Percentiles rank a stretch among this genome's conserved stretches.
phyloP scores from a whole-genome alignment of 345 rosid species.

The Dipteronia dyeriana region DNA sequence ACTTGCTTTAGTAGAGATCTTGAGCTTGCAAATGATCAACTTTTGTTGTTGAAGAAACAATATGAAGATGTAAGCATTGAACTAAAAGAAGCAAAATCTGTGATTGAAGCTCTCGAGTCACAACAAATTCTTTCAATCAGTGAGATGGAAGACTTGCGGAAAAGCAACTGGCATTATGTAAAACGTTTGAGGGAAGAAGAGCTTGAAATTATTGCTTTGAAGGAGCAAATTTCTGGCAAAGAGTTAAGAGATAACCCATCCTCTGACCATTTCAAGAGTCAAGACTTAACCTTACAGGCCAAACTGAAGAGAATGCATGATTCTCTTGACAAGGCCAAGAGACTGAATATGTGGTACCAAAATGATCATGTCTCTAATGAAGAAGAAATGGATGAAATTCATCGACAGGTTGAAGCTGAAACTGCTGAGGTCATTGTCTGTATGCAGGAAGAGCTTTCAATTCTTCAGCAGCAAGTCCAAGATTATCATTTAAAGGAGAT shows the following conservation, averaged over 20 bases:
- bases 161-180: slow-evolving; percentile 43
- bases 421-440: slow-evolving; percentile 92
- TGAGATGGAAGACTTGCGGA: slow-evolving; percentile 67
- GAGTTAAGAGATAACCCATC: slow-evolving; percentile 46
- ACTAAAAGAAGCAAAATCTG: slow-evolving; percentile 62
- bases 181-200: slow-evolving; percentile 59
- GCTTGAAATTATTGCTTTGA: slow-evolving; percentile 52
- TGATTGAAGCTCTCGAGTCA: slow-evolving; percentile 81
- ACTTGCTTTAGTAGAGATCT: slow-evolving; percentile 53
- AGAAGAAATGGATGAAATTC: slow-evolving; percentile 68
- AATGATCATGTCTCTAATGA: slow-evolving; percentile 71
- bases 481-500: slow-evolving; percentile 69
- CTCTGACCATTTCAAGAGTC: slow-evolving; percentile 27
- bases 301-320: slow-evolving; percentile 83
- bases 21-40: slow-evolving; percentile 44
- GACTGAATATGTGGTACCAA: slow-evolving; percentile 66
- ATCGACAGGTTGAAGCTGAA: slow-evolving; percentile 85
- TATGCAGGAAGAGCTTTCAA: slow-evolving; percentile 85
- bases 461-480: slow-evolving; percentile 76
- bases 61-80: slow-evolving; percentile 48
- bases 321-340: slow-evolving; percentile 86
- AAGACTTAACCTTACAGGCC: slow-evolving; percentile 41
- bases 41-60: slow-evolving; percentile 43
- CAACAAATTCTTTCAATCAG: slow-evolving; percentile 65
- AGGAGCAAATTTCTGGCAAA: slow-evolving; percentile 48